A percentile compares a stretch with the other conserved stretches of the same genome.
Conservation (phyloP, 2,329 filamentous ascomycete species). For the Pestalotiopsis sp. region DNA sequence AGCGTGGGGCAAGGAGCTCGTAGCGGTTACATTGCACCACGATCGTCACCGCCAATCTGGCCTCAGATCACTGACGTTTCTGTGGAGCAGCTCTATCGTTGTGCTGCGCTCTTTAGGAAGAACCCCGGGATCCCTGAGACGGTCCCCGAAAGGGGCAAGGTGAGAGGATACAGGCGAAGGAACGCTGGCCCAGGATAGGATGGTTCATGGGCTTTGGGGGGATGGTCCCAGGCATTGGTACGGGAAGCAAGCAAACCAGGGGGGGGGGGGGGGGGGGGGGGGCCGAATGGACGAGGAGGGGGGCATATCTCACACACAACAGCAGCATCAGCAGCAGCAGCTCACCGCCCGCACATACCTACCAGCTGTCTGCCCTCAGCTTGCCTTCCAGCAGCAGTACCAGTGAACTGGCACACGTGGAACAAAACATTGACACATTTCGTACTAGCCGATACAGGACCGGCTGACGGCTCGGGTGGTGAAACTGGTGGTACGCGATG, state of each 20-base stretch:
- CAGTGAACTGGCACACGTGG: not conserved
- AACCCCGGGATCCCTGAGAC: not conserved
- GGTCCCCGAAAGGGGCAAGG: not conserved
- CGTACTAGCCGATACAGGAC: not conserved
- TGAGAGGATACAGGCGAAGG: not conserved
- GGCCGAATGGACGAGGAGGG: not conserved
- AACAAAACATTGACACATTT: not conserved
- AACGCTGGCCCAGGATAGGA: not conserved
- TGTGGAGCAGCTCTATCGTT: not conserved
- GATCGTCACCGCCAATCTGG: conserved; percentile 10
- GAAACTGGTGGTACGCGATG: not conserved
- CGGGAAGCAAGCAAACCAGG: not conserved
- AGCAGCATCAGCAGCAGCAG: not conserved
- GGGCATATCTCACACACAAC: not conserved
- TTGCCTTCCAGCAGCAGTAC: not conserved
- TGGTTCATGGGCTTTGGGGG: not conserved
- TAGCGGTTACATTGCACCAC: conserved; percentile 5
- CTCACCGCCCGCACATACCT: not conserved
- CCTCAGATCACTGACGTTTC: not conserved
- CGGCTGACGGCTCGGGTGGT: not conserved
- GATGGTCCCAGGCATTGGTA: not conserved
- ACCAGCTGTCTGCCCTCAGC: not conserved
- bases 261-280: too few species aligned
- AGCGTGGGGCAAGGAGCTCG: not conserved
- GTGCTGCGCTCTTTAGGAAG: not conserved